Evolutionary conservation across 495 filamentous ascomycete species (phyloP).

Genomic region (Xylaria intraflava): DNA sequence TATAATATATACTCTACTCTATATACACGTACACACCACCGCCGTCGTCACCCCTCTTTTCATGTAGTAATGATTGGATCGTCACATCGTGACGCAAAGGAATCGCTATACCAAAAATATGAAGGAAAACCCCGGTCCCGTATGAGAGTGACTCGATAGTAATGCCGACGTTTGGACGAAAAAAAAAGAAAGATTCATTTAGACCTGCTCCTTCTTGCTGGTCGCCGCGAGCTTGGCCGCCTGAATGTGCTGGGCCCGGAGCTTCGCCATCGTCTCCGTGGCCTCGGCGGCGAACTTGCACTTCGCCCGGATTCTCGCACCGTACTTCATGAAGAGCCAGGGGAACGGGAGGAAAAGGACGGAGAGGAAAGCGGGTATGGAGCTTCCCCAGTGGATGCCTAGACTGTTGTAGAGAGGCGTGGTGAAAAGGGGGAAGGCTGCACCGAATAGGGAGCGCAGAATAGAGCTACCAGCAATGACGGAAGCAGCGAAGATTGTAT

Average conservation of each 20-base stretch:
- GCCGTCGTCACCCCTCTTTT: too few species aligned
- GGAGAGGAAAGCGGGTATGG: slow-evolving; percentile 70
- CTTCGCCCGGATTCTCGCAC: slow-evolving; percentile 52
- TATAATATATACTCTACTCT: too few species aligned
- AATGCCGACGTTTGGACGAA: too few species aligned
- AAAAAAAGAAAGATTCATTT: too few species aligned
- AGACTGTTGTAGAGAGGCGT: slow-evolving; percentile 66
- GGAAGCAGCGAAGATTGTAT: slow-evolving; percentile 67
- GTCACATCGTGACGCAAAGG: too few species aligned
- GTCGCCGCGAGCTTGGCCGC: neutral
- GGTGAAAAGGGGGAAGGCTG: slow-evolving; percentile 83
- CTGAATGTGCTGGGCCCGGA: slow-evolving; percentile 21
- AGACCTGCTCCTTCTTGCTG: slow-evolving; percentile 7
- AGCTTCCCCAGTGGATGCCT: slow-evolving; percentile 75
- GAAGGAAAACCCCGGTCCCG: too few species aligned
- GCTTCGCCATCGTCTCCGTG: slow-evolving; percentile 41
- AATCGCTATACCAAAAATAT: too few species aligned
- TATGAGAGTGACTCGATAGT: too few species aligned
- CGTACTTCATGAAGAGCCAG: slow-evolving; percentile 75
- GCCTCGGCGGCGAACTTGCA: slow-evolving; percentile 74
- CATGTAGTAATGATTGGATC: too few species aligned
- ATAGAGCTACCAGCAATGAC: slow-evolving; percentile 64
- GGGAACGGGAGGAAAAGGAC: slow-evolving; percentile 73
- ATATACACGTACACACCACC: too few species aligned
- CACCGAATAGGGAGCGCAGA: slow-evolving; percentile 56